Evolutionary conservation across 2,329 filamentous ascomycete species (phyloP), one percentile per base, ranked within the genome.

Genomic region (Aureobasidium sp.): DNA sequence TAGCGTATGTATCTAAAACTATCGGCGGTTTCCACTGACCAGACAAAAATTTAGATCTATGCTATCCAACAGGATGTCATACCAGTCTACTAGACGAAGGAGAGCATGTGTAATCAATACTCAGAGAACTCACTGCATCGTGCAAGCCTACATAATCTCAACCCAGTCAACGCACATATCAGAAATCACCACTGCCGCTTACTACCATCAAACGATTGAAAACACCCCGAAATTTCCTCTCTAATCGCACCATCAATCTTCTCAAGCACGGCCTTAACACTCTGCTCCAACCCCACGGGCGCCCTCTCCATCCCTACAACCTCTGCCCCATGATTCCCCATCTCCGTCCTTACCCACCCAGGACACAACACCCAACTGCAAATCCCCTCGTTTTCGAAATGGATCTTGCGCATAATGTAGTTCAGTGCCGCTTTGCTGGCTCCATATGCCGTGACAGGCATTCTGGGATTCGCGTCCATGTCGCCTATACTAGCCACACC

Each of bases 401-500:
- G 62, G 7, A 71, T 56, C 52, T 70, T 70, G 21, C 62, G 57
- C 4, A 65, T 61, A 45, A 71, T 59, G 48, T 59, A 72, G 54
- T 73, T 70, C 29, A 67, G 58, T 58, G 60, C 65, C 1, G 67
- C 62, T 59, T 79, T 79, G 48, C 68, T 68, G 1, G 71, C 59
- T 0, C 70, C 75, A 55, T 80, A 78, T 0, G 68, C 66, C 0
- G 69, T 64, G 12, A 61, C 64, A 0, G 68, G 64, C 1, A 70
- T 47, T n/a, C 54, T 53, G 1, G 11, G 17, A n/a, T 35, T 45
- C 8, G 17, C 19, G 4, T 59, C 58, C 57, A 57, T 59, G n/a
- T 53, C 38, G 14, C 19, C 35, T 16, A 53, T 3, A 29, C 29
- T 44, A 2, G 50, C 50, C 10, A 29, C 38, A 6, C 39, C 27